Evolutionary conservation across 1,139 yeast species (phyloP), one percentile per base, ranked within the genome.

Genomic region (Debaryomyces nepalensis): DNA sequence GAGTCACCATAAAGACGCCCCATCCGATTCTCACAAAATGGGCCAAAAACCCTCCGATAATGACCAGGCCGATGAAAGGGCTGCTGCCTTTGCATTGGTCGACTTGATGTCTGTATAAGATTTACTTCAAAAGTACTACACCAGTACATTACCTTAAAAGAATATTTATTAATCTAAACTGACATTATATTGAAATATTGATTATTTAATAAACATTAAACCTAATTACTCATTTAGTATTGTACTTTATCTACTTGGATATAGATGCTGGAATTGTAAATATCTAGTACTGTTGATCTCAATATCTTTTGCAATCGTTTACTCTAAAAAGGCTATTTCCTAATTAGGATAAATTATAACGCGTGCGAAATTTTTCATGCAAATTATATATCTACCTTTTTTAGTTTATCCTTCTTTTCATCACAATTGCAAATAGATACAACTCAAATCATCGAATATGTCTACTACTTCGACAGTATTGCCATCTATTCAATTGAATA

Each of bases 61-160:
- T 21, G 49, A 45, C 19, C 56, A 55, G 26, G 72, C 64, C 20
- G 72, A 70, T 52, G 79, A 81, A 58, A 68, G 69, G 53, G 70
- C 73, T 34, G 87, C 87, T 3, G 87, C 85, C 2, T 69, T 73
- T 55, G 87, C 86, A 3, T 68, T 82, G 57, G 83, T 82, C 49
- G 82, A 80, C 52, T 66, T 82, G 57, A 77, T 77, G 68, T 67
- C 77, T 22, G 60, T 59, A 11, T 58, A 45, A 49, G n/a, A 18
- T 36, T 40, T 33, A 11, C 22, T 19, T 12, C 11, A 16, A 29
- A 19, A 15, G 4, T 29, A 16, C 12, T 9, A 29, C 18, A 7
- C 10, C 21, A 15, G 12, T 10, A 16, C 15, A 15, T 8, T 29
- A 29, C 18, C 20, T 29, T 29, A 12, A 18, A 16, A 29, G 11